Conservation (phyloP, 176 grass and related monocot genomes). For the Cymbopogon citratus region DNA sequence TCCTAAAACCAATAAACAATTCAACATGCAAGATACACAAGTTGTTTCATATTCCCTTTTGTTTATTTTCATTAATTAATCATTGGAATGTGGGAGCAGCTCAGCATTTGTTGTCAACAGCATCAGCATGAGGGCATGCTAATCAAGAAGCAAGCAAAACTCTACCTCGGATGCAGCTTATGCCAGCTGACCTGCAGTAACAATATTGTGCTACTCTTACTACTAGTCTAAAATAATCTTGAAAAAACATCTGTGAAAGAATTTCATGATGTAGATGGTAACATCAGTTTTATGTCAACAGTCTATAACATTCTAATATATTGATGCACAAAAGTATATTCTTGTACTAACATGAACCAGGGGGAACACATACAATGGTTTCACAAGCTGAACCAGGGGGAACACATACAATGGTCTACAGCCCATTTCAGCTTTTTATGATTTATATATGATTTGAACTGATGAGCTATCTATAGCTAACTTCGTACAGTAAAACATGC, state of each 20-base stretch:
- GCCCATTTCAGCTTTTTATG: neutral
- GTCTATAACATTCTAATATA: neutral
- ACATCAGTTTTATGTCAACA: neutral
- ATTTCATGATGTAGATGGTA: neutral
- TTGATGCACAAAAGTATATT: neutral
- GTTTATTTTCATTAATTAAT: neutral
- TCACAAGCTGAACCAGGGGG: neutral
- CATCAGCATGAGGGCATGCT: constrained; percentile 68
- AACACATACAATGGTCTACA: neutral
- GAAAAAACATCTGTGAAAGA: neutral
- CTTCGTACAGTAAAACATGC: neutral
- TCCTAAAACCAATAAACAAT: neutral
- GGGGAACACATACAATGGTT: neutral
- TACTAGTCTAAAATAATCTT: neutral
- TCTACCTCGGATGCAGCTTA: constrained; percentile 54
- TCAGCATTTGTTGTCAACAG: neutral
- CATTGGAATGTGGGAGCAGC: neutral
- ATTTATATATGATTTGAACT: neutral
- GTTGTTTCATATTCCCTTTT: neutral
- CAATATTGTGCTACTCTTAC: constrained; percentile 35
- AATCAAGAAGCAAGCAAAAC: constrained; percentile 63
- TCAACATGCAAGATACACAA: neutral
- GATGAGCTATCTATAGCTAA: neutral
- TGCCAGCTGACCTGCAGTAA: constrained; percentile 46
- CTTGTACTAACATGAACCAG: neutral